Percentiles rank a stretch among this genome's conserved stretches.
Evolutionary conservation across 2,329 filamentous ascomycete species (phyloP).

Genomic region (Podosphaera fusca): DNA sequence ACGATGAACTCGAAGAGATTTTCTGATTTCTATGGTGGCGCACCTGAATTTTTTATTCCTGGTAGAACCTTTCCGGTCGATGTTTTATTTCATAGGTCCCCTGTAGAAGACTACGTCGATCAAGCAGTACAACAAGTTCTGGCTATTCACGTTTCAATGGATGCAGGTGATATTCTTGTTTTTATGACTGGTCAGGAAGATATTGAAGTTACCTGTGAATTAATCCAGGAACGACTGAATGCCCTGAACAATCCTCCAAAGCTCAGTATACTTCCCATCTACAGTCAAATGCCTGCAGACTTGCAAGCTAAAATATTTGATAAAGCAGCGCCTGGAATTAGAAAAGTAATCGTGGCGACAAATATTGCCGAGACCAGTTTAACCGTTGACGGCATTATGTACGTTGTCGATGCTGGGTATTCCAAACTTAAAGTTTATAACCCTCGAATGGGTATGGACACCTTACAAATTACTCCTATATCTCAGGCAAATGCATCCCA

Average conservation of each 20-base stretch:
- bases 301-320: slow-evolving; percentile 97
- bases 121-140: slow-evolving; percentile 89
- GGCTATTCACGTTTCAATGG: slow-evolving; percentile 89
- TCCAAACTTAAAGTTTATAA: slow-evolving; percentile 98
- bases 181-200: slow-evolving; percentile 99
- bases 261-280: slow-evolving; percentile 84
- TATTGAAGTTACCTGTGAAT: slow-evolving; percentile 87
- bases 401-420: slow-evolving; percentile 88
- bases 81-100: slow-evolving; percentile 81
- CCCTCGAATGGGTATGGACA: slow-evolving; percentile 97
- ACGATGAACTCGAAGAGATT: slow-evolving; percentile 98
- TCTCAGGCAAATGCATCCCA: slow-evolving; percentile 92
- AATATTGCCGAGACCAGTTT: slow-evolving; percentile 97
- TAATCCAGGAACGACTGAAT: slow-evolving; percentile 68
- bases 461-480: slow-evolving; percentile 88
- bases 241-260: slow-evolving; percentile 86
- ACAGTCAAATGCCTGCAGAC: slow-evolving; percentile 98
- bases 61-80: slow-evolving; percentile 94
- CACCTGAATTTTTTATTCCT: slow-evolving; percentile 89
- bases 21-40: slow-evolving; percentile 84
- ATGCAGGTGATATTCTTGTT: slow-evolving; percentile 76
- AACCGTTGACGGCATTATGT: slow-evolving; percentile 98
- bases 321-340: slow-evolving; percentile 64
- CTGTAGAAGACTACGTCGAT: slow-evolving; percentile 94
- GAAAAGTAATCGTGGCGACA: slow-evolving; percentile 94